Conservation (phyloP, 2,329 filamentous ascomycete genomes). For the Aspergillus tanneri region DNA sequence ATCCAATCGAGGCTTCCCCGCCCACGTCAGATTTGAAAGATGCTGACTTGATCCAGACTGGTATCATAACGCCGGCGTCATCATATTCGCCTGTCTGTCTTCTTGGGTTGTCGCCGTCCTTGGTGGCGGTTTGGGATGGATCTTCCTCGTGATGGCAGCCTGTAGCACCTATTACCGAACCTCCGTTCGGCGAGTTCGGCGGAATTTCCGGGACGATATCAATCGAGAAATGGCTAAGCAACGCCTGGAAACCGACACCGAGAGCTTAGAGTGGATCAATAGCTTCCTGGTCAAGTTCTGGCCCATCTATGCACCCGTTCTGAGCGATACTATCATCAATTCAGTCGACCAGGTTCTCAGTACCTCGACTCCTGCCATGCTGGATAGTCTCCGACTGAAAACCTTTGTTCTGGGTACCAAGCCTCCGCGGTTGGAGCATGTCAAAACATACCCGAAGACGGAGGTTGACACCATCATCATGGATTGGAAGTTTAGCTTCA, state of each 20-base stretch:
- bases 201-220: conserved; percentile 95
- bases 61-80: conserved; percentile 96
- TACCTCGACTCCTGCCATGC: conserved; percentile 83
- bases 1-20: too few species aligned
- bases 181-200: conserved; percentile 85
- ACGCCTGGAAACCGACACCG: conserved; percentile 82
- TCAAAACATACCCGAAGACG: conserved; percentile 95
- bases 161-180: conserved; percentile 97
- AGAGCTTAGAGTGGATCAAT: conserved; percentile 98
- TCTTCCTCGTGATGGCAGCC: conserved; percentile 86
- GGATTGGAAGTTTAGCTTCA: conserved; percentile 99
- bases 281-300: conserved; percentile 98
- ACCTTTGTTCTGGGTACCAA: conserved; percentile 93
- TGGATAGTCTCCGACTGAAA: conserved; percentile 91
- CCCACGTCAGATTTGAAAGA: too few species aligned
- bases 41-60: conserved; percentile 65
- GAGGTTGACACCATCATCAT: conserved; percentile 95
- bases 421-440: conserved; percentile 92
- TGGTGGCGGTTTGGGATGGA: conserved; percentile 88
- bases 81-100: conserved; percentile 83
- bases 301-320: conserved; percentile 95
- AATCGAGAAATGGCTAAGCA: conserved; percentile 84
- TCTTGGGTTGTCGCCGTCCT: conserved; percentile 89
- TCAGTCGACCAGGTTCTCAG: conserved; percentile 96
- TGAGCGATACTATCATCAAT: conserved; percentile 87